Base-by-base conservation (phyloP, 495 filamentous ascomycete genomes). In the Glarea lozoyensis region DNA sequence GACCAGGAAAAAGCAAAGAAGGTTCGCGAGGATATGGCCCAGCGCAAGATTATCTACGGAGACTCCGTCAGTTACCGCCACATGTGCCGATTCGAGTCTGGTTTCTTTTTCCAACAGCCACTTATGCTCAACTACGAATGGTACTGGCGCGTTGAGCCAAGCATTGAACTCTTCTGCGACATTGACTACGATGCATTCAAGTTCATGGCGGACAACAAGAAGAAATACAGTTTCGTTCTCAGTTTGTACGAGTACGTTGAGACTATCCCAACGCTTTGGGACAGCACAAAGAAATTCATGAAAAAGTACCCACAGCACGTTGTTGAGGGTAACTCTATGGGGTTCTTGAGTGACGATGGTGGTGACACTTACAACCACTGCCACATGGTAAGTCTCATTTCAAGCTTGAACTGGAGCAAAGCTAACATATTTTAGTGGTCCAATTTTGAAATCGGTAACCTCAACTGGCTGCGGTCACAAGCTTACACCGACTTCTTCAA, bases 221-320 rank as follows among this genome's bases (percentile, higher is more conserved):
- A 93, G 67, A 88, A 87, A 59, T 94, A 94, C 69, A 85, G 84
- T 55, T 94, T 93, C 50, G 82, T 87, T 18, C 66, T 94, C 39
- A 90, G 85, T 65, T 55, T 97, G 57, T 94, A 89, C 62, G 92
- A 98, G 63, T 98, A 97, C 61, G 73, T 81, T 21, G 93, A 94
- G 58, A 98, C 92, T 0, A 97, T 98, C 50, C 87, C 88, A 10
- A 94, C 88, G 0, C 75, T 98, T 5, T 98, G 92, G 92, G 82
- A 93, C 47, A 89, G 82, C 54, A 78, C 80, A 47, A 90, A 90
- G 74, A 83, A 82, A 47, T 98, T 95, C 66, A 94, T 92, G 62
- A 76, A 81, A 55, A 72, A 78, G 35, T 75, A 94, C 60, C 93
- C 92, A 0, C 81, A 97, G 63, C 86, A 98, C 56, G 76, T 98